phyloP scores from a whole-genome alignment of 768 basidiomycete species.

The Hygrocybe coccinea region DNA sequence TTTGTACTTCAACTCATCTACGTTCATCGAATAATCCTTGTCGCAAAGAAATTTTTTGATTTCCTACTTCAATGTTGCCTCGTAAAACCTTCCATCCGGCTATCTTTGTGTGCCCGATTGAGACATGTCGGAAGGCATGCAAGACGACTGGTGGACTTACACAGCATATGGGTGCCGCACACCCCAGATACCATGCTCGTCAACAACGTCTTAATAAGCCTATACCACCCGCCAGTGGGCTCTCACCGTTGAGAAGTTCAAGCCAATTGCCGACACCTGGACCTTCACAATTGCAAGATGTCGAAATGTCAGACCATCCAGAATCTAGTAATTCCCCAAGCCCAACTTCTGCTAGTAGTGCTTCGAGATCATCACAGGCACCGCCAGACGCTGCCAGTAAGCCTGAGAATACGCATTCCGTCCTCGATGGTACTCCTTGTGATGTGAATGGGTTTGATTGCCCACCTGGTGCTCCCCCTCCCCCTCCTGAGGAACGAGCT shows the following conservation, averaged over 20 bases:
- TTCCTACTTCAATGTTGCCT: not conserved
- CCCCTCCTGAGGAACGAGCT: not conserved
- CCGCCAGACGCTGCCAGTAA: conserved; percentile 16
- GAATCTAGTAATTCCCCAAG: not conserved
- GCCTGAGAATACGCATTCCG: conserved; percentile 15
- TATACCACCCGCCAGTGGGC: not conserved
- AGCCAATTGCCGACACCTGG: not conserved
- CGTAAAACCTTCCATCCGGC: not conserved
- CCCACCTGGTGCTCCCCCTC: not conserved
- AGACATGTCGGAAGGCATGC: not conserved
- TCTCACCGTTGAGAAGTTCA: not conserved
- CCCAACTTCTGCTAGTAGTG: not conserved
- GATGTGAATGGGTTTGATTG: conserved; percentile 1
- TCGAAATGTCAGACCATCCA: no score
- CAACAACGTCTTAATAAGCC: not conserved
- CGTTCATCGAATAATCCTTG: no score
- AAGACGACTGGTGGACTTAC: not conserved
- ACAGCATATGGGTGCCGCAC: not conserved
- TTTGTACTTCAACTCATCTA: no score
- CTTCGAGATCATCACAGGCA: not conserved
- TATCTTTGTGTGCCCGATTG: not conserved
- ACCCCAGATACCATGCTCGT: not conserved
- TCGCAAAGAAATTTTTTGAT: not conserved
- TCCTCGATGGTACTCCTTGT: conserved; percentile 3
- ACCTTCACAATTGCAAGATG: not conserved